Evolutionary conservation across 148 eudicot species (phyloP).

Genomic region (Suaeda aralocaspica): DNA sequence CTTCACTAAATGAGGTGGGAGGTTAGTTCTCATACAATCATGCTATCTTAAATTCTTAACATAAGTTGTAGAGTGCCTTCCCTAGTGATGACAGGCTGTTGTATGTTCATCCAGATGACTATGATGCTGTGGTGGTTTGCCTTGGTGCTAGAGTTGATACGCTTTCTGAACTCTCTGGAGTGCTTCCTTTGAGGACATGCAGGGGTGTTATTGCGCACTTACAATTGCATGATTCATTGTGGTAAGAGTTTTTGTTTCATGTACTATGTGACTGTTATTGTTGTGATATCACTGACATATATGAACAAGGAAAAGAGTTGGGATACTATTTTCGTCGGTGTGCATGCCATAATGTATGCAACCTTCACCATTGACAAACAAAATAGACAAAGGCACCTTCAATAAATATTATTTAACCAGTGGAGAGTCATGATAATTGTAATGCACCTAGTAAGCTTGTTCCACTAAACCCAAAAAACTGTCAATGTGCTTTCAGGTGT

Average conservation of each 20-base stretch:
- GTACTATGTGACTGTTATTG: background rate
- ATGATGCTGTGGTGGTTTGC: slow-evolving; percentile 79
- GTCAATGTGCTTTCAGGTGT: background rate
- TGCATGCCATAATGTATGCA: background rate
- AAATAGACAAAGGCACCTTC: background rate
- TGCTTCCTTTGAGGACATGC: slow-evolving; percentile 85
- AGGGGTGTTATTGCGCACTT: slow-evolving; percentile 83
- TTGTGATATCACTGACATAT: background rate
- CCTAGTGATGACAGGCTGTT: slow-evolving; percentile 6
- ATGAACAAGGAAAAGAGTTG: background rate
- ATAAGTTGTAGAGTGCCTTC: slow-evolving; percentile 11
- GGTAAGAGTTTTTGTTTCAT: slow-evolving; percentile 36
- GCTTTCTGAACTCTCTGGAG: slow-evolving; percentile 77
- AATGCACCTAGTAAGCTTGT: background rate
- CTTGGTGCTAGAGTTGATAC: slow-evolving; percentile 75
- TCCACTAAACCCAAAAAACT: too few species aligned
- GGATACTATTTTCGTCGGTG: background rate
- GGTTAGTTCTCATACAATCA: slow-evolving; percentile 36
- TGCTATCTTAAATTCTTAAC: slow-evolving; percentile 2
- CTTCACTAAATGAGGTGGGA: slow-evolving; percentile 52
- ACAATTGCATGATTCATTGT: slow-evolving; percentile 48
- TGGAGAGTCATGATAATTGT: too few species aligned
- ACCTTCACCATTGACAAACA: too few species aligned
- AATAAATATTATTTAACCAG: too few species aligned
- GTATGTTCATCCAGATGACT: slow-evolving; percentile 49